Conservation (phyloP, 257 asterid genomes). For the Lantana camara region DNA sequence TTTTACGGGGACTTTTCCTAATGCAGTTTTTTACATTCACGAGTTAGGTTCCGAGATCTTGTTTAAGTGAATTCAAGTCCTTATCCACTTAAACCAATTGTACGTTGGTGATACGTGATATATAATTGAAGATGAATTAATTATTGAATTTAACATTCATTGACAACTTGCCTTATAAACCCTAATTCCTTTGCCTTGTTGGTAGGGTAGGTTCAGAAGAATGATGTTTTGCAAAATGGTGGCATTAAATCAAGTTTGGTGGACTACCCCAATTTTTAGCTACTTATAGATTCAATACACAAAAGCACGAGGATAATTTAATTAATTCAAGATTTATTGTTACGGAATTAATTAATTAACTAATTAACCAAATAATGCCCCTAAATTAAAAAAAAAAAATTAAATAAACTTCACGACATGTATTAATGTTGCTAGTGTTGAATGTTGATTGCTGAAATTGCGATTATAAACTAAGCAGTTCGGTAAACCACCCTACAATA, state of each 20-base stretch:
- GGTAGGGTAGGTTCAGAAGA: constrained; percentile 26
- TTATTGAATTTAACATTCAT: neutral
- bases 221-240: constrained; percentile 6
- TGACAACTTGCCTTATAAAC: neutral
- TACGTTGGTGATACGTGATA: no score
- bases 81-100: no score
- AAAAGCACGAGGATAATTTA: neutral
- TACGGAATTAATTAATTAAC: no score
- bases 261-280: constrained; percentile 20
- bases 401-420: no score
- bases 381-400: no score
- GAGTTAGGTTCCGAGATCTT: no score
- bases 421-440: neutral
- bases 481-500: constrained; percentile 32
- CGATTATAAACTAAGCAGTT: constrained; percentile 6
- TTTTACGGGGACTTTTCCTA: no score
- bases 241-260: constrained; percentile 27
- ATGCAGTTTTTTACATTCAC: no score
- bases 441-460: neutral
- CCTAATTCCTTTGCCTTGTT: neutral
- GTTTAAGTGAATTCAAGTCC: no score
- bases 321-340: neutral
- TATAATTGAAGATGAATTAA: neutral
- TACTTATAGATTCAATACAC: constrained; percentile 1
- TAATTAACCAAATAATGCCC: no score